These are phyloP conservation scores for Dioszegia hungarica DNA, from an alignment of 768 basidiomycete genomes.

Conservation along the genomic window DNA sequence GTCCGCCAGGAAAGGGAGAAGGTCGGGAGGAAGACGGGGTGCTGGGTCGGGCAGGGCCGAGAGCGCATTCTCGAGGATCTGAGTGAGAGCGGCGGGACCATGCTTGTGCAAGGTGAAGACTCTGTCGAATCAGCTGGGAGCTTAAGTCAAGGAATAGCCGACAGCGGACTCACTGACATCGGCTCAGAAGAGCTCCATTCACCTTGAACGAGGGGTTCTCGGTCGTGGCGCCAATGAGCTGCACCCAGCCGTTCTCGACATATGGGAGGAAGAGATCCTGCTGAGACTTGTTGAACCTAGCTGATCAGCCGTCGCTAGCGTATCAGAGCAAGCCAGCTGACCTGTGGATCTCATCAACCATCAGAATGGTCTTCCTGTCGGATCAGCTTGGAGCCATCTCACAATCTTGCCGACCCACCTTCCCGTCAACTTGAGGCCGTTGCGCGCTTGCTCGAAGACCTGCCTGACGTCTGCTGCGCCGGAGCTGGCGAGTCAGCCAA, in stretches of 20 bases:
- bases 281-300: constrained; percentile 30
- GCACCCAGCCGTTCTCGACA: constrained; percentile 71
- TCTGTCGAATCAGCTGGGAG: constrained; percentile 50
- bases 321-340: constrained; percentile 61
- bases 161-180: constrained; percentile 63
- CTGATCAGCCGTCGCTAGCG: background rate
- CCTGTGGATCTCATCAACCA: constrained; percentile 79
- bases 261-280: constrained; percentile 77
- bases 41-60: constrained; percentile 36
- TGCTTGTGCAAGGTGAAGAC: constrained; percentile 71
- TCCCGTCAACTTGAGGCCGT: constrained; percentile 61
- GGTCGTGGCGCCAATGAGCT: constrained; percentile 78
- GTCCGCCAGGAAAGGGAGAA: constrained; percentile 46
- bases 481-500: constrained; percentile 36
- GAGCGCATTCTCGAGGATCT: constrained; percentile 59
- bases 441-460: constrained; percentile 73
- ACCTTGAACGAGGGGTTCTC: constrained; percentile 86
- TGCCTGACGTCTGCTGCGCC: constrained; percentile 63
- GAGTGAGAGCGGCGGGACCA: constrained; percentile 59
- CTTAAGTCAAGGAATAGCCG: too few relatives aligned
- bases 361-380: constrained; percentile 64
- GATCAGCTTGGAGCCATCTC: background rate
- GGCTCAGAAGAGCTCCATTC: constrained; percentile 65
- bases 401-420: constrained; percentile 40
- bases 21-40: constrained; percentile 43